Conservation (phyloP, 2,329 filamentous ascomycete genomes). For the Elsinoe perseae region DNA sequence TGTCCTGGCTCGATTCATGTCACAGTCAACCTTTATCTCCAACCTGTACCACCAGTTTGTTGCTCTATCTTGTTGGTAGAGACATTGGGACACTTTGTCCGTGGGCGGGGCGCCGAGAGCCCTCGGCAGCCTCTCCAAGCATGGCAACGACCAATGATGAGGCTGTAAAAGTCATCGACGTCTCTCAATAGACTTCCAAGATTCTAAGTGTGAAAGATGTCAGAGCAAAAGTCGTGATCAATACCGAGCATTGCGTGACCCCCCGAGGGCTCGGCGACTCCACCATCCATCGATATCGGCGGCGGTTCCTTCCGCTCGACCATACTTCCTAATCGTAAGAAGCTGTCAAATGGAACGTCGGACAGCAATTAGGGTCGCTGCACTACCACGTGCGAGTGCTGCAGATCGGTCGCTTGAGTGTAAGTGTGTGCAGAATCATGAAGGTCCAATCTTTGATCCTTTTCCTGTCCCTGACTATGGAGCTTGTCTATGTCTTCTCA, state of each 20-base stretch:
- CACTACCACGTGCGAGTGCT: not conserved
- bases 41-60: not conserved
- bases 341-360: not conserved
- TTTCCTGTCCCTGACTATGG: not conserved
- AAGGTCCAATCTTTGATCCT: not conserved
- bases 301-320: not conserved
- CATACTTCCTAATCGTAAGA: not conserved
- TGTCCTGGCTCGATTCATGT: not conserved
- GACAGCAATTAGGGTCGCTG: not conserved
- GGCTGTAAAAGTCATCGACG: no score
- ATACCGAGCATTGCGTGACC: constrained; percentile 3
- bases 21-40: not conserved
- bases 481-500: not conserved
- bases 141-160: no score
- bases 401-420: not conserved
- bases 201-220: not conserved
- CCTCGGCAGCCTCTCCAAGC: not conserved
- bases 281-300: not conserved
- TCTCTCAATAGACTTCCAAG: no score
- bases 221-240: not conserved
- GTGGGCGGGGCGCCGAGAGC: not conserved
- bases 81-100: not conserved
- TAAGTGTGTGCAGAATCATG: not conserved
- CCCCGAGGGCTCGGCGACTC: not conserved
- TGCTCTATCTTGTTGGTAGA: not conserved